Conservation (phyloP, 768 basidiomycete genomes). For the Rhizopogon vinicolor region DNA sequence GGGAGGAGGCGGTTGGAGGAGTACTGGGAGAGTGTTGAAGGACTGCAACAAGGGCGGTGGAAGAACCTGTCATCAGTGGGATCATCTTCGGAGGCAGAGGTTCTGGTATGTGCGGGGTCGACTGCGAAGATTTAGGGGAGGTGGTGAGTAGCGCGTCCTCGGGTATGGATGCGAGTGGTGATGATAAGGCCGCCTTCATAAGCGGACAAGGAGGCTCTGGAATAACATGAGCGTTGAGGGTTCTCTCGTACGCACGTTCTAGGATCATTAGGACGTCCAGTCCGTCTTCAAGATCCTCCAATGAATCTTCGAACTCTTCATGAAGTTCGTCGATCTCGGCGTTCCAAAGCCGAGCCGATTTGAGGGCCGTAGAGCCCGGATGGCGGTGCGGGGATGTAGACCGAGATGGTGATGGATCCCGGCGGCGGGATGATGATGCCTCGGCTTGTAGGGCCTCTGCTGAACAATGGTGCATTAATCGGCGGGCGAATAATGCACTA, state of each 20-base stretch:
- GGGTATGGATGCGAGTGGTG: conserved; percentile 17
- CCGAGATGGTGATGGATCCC: conserved; percentile 33
- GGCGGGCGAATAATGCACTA: conserved; percentile 61
- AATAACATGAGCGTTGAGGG: conserved; percentile 56
- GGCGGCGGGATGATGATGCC: conserved; percentile 4
- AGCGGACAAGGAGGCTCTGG: conserved; percentile 20
- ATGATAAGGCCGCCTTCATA: conserved; percentile 1
- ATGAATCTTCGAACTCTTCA: conserved; percentile 34
- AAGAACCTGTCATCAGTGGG: conserved; percentile 56
- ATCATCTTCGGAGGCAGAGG: conserved; percentile 16
- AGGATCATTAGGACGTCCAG: conserved; percentile 65
- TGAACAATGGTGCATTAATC: conserved; percentile 84
- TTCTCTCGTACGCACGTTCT: conserved; percentile 65
- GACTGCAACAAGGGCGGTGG: conserved; percentile 64
- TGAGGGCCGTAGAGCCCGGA: conserved; percentile 18
- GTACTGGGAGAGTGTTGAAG: conserved; percentile 39
- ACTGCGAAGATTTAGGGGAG: not conserved
- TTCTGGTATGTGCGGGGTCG: conserved; percentile 11
- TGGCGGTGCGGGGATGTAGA: conserved; percentile 41
- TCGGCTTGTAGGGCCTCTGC: conserved; percentile 38
- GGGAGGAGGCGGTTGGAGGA: conserved; percentile 10
- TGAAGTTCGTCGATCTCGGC: conserved; percentile 38
- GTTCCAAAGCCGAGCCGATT: conserved; percentile 26
- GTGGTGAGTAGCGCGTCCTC: conserved; percentile 12
- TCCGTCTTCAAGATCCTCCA: conserved; percentile 68